These are phyloP conservation scores for Austroboletus novae-zelandiae DNA, from an alignment of 1,284 basidiomycete genomes.

Conservation along the genomic window DNA sequence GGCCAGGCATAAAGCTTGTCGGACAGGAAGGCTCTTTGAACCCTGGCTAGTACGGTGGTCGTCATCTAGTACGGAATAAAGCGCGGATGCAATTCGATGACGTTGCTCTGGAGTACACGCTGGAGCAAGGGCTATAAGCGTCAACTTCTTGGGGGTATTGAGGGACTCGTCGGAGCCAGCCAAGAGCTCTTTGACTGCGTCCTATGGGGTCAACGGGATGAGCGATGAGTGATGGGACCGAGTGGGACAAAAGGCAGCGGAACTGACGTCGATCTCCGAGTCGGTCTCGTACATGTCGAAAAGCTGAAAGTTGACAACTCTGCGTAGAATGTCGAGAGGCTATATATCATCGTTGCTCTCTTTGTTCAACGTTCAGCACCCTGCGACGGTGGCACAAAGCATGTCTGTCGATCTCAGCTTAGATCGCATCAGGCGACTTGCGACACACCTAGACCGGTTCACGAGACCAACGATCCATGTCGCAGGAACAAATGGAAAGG, in stretches of 20 bases:
- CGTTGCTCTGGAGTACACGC: constrained; percentile 21
- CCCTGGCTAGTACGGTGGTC: constrained; percentile 13
- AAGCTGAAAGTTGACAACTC: background rate
- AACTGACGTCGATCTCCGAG: constrained; percentile 17
- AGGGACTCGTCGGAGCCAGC: constrained; percentile 13
- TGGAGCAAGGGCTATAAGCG: constrained; percentile 19
- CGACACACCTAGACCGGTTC: constrained; percentile 60
- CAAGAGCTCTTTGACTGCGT: constrained; percentile 18
- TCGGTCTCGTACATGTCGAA: constrained; percentile 13
- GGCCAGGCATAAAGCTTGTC: constrained; percentile 21
- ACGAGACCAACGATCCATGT: constrained; percentile 87
- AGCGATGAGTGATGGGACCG: background rate
- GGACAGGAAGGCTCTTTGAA: constrained; percentile 18
- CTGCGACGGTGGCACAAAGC: background rate
- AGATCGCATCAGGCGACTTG: constrained; percentile 63
- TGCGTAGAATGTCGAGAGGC: background rate
- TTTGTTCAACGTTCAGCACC: too few relatives aligned
- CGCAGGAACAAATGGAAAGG: constrained; percentile 97
- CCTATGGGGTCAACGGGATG: constrained; percentile 7
- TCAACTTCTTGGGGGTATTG: constrained; percentile 16
- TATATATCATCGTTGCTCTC: constrained; percentile 6
- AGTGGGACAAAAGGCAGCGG: background rate
- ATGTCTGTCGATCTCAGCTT: constrained; percentile 83
- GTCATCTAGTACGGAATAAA: constrained; percentile 22
- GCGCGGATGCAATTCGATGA: constrained; percentile 14